Percentiles rank a stretch among this genome's conserved stretches.
phyloP scores from a whole-genome alignment of 495 filamentous ascomycete genomes.

The Podospora pseudopauciseta region DNA sequence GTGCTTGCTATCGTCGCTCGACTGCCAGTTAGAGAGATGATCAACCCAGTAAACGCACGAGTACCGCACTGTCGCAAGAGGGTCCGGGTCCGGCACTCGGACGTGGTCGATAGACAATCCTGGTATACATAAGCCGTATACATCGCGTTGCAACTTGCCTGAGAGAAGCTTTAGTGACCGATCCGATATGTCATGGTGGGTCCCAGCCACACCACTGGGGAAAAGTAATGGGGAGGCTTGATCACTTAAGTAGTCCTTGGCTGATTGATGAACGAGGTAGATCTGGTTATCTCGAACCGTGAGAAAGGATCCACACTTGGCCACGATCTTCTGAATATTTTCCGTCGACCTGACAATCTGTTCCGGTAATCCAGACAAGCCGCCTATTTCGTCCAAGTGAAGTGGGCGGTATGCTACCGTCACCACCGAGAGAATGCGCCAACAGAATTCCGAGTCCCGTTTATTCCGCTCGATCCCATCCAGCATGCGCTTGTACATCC shows the following conservation, averaged over 20 bases:
- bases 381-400: conserved; percentile 19
- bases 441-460: conserved; percentile 19
- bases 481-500: conserved; percentile 29
- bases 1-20: too few relatives aligned
- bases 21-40: background rate
- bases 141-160: background rate
- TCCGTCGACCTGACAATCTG: background rate
- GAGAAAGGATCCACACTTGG: conserved; percentile 32
- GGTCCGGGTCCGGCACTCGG: background rate
- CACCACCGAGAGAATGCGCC: conserved; percentile 16
- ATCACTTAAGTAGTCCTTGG: conserved; percentile 33
- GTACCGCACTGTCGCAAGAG: background rate
- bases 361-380: conserved; percentile 13
- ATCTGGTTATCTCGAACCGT: conserved; percentile 30
- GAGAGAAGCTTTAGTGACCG: conserved; percentile 29
- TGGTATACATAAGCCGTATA: background rate
- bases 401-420: conserved; percentile 25
- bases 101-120: background rate
- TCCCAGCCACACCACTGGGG: background rate
- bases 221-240: background rate
- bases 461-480: conserved; percentile 4
- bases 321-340: conserved; percentile 15
- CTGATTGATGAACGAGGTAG: conserved; percentile 41
- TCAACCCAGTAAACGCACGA: background rate
- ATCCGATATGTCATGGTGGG: conserved; percentile 24